phyloP scores from a whole-genome alignment of 768 basidiomycete genomes.

The Fomitopsis serialis region DNA sequence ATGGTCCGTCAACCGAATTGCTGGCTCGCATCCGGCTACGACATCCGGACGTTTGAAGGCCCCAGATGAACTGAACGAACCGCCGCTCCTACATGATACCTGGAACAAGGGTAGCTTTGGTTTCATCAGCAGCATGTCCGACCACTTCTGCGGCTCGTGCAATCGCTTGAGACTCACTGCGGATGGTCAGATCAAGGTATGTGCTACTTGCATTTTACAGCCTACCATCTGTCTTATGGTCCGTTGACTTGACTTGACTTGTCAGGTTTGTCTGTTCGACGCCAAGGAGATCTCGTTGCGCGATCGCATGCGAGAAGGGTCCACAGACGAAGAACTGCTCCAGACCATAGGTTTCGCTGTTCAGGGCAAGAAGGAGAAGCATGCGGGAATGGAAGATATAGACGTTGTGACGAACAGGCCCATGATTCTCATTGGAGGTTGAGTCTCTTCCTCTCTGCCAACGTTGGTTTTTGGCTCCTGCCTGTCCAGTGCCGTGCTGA shows the following conservation, averaged over 20 bases:
- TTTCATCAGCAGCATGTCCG: slow-evolving; percentile 94
- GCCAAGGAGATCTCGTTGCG: slow-evolving; percentile 79
- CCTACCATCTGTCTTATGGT: neutral
- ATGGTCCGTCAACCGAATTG: slow-evolving; percentile 75
- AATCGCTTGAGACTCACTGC: slow-evolving; percentile 83
- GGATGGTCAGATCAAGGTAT: slow-evolving; percentile 84
- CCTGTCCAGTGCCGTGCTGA: neutral
- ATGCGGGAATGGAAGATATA: slow-evolving; percentile 80
- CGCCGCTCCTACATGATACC: slow-evolving; percentile 75
- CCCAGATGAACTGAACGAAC: slow-evolving; percentile 73
- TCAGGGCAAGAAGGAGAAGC: slow-evolving; percentile 69
- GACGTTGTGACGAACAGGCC: slow-evolving; percentile 74
- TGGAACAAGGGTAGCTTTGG: slow-evolving; percentile 64
- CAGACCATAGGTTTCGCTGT: slow-evolving; percentile 61
- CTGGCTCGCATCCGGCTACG: slow-evolving; percentile 41
- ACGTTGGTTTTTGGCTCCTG: slow-evolving; percentile 3
- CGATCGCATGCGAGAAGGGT: slow-evolving; percentile 63
- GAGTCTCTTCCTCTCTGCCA: slow-evolving; percentile 37
- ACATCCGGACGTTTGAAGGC: slow-evolving; percentile 52
- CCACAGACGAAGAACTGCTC: slow-evolving; percentile 58
- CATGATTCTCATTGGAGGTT: slow-evolving; percentile 95
- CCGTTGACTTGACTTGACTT: neutral
- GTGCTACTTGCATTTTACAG: neutral
- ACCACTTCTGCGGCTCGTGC: slow-evolving; percentile 85
- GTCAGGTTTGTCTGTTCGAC: slow-evolving; percentile 78